phyloP scores from a whole-genome alignment of 192 early-diverging fungal genomes.

The Dimargaris xerosporica region DNA sequence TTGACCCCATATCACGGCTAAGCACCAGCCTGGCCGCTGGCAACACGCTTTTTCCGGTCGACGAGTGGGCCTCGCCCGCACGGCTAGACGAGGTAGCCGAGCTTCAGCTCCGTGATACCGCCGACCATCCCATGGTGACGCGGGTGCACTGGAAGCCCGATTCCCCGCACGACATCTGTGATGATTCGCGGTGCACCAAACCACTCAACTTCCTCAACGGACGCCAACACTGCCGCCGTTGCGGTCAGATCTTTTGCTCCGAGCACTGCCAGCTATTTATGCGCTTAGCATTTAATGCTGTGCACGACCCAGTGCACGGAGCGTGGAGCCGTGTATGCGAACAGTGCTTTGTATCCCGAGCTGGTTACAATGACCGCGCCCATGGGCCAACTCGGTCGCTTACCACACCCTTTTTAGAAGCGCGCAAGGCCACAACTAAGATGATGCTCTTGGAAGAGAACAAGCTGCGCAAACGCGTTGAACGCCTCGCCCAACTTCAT shows the following conservation, averaged over 20 bases:
- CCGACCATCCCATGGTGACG: slow-evolving; percentile 21
- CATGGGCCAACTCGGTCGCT: slow-evolving; percentile 30
- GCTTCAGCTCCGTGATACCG: background rate
- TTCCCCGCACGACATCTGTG: slow-evolving; percentile 28
- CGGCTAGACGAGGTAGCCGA: too few species aligned
- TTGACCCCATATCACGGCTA: background rate
- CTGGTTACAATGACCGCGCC: slow-evolving; percentile 24
- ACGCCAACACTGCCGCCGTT: slow-evolving; percentile 39
- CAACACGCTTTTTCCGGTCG: background rate
- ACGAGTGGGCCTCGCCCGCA: too few species aligned
- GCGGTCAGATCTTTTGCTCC: slow-evolving; percentile 11
- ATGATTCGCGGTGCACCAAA: slow-evolving; percentile 28
- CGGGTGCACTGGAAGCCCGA: slow-evolving; percentile 38
- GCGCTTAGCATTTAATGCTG: slow-evolving; percentile 38
- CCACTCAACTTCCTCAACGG: slow-evolving; percentile 27
- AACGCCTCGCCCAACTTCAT: slow-evolving; percentile 34
- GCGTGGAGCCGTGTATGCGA: slow-evolving; percentile 41
- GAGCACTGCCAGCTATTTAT: slow-evolving; percentile 14
- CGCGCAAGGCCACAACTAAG: slow-evolving; percentile 34
- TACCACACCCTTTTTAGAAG: slow-evolving; percentile 33
- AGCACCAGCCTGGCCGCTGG: slow-evolving; percentile 1
- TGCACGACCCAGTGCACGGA: slow-evolving; percentile 39
- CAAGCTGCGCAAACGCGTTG: slow-evolving; percentile 54
- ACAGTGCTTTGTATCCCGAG: slow-evolving; percentile 29
- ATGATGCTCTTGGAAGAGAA: slow-evolving; percentile 50